phyloP scores from a whole-genome alignment of 495 filamentous ascomycete species.

The Achaetomiella virescens region DNA sequence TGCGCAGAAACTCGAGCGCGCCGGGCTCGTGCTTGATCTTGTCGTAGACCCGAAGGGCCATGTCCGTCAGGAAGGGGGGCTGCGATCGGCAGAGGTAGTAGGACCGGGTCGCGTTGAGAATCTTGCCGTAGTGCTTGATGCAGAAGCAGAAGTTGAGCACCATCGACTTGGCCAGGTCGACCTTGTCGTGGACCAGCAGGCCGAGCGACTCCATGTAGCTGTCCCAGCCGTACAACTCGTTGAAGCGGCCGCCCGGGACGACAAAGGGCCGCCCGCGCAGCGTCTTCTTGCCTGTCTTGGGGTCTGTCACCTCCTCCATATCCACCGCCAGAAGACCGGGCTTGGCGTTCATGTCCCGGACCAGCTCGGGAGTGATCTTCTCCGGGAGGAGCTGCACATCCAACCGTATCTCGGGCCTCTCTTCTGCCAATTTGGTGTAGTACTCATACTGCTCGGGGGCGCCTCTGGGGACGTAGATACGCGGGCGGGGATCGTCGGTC shows the following conservation, averaged over 20 bases:
- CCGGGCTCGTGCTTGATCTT: conserved; percentile 75
- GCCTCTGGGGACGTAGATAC: conserved; percentile 87
- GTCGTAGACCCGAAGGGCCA: conserved; percentile 86
- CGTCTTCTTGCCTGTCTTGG: conserved; percentile 56
- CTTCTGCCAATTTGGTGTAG: conserved; percentile 67
- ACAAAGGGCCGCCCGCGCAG: conserved; percentile 85
- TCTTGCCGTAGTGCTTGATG: conserved; percentile 97
- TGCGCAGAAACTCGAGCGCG: conserved; percentile 68
- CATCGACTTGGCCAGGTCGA: conserved; percentile 85
- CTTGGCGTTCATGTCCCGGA: conserved; percentile 64
- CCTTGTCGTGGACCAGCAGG: conserved; percentile 71
- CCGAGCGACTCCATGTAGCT: conserved; percentile 95
- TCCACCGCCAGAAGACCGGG: conserved; percentile 85
- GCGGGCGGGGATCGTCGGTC: conserved; percentile 76
- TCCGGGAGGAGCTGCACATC: conserved; percentile 75
- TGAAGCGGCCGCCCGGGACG: conserved; percentile 93
- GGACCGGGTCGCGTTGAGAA: conserved; percentile 90
- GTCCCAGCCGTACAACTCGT: conserved; percentile 96
- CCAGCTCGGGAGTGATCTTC: conserved; percentile 68
- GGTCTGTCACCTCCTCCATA: conserved; percentile 69
- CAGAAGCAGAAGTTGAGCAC: conserved; percentile 94
- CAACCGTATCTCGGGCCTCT: conserved; percentile 71
- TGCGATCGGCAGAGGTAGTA: conserved; percentile 94
- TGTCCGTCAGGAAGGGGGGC: conserved; percentile 94
- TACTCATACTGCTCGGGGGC: conserved; percentile 84